Percentiles rank a stretch among this genome's conserved stretches.
Conservation (phyloP, 2,329 filamentous ascomycete species). For the Monosporascus sp. region DNA sequence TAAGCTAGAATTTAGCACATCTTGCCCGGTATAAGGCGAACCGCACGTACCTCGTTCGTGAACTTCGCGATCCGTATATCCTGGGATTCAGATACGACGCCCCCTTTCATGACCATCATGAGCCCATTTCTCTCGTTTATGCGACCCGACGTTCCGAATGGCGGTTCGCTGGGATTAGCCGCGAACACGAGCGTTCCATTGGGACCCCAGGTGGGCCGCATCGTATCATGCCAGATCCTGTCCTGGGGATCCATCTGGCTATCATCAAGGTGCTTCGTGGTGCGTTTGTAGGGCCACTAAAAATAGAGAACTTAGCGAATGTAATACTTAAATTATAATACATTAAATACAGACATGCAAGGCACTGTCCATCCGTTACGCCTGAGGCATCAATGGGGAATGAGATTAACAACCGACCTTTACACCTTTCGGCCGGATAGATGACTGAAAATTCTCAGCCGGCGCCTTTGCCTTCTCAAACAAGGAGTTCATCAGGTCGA, state of each 20-base stretch:
- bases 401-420: conserved; percentile 70
- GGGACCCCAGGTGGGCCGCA: conserved; percentile 75
- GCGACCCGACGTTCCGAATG: conserved; percentile 23
- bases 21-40: conserved; percentile 1
- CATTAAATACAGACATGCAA: conserved; percentile 20
- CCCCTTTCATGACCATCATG: conserved; percentile 48
- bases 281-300: conserved; percentile 87
- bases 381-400: conserved; percentile 7
- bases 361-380: conserved; percentile 2
- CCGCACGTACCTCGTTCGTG: conserved; percentile 43
- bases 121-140: conserved; percentile 38
- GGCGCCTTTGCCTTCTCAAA: conserved; percentile 68
- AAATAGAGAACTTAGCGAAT: conserved; percentile 42
- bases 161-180: conserved; percentile 32
- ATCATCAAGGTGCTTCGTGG: conserved; percentile 58
- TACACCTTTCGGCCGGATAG: conserved; percentile 56
- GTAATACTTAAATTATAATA: conserved; percentile 24
- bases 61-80: conserved; percentile 63
- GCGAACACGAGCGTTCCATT: conserved; percentile 67
- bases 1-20: conserved; percentile 25
- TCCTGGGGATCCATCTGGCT: conserved; percentile 58
- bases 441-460: conserved; percentile 47
- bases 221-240: conserved; percentile 63
- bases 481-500: conserved; percentile 93
- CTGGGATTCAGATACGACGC: conserved; percentile 57